A percentile compares a stretch with the other conserved stretches of the same genome.
Evolutionary conservation across 2,329 filamentous ascomycete genomes (phyloP).

Genomic region (Pseudogymnoascus sp.): DNA sequence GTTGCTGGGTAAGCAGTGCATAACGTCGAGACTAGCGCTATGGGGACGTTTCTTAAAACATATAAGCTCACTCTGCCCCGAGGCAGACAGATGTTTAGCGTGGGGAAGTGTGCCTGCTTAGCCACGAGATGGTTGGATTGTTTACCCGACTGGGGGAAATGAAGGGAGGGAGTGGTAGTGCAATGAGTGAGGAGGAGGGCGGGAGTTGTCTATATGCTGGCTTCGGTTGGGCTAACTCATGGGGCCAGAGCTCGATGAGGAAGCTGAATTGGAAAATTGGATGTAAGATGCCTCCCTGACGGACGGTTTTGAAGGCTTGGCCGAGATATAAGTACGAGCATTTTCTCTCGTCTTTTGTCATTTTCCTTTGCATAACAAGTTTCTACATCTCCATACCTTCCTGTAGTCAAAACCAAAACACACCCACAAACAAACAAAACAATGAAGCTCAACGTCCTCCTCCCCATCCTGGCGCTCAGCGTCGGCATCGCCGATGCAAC

Average conservation of each 20-base stretch:
- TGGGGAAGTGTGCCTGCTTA: not conserved
- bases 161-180: no score
- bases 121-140: not conserved
- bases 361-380: not conserved
- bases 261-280: not conserved
- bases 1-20: not conserved
- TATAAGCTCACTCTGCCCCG: not conserved
- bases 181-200: not conserved
- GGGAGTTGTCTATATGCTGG: not conserved
- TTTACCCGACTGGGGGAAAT: not conserved
- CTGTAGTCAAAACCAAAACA: not conserved
- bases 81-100: not conserved
- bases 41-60: not conserved
- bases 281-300: not conserved
- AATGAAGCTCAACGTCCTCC: not conserved
- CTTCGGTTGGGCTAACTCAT: not conserved
- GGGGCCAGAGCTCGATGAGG: not conserved
- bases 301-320: not conserved
- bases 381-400: not conserved
- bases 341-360: not conserved
- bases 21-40: not conserved
- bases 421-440: no score
- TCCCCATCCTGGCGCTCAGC: not conserved
- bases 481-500: not conserved
- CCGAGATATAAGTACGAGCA: not conserved